Base-by-base conservation (phyloP, 2,329 filamentous ascomycete genomes). In the Nigrograna mackinnonii region DNA sequence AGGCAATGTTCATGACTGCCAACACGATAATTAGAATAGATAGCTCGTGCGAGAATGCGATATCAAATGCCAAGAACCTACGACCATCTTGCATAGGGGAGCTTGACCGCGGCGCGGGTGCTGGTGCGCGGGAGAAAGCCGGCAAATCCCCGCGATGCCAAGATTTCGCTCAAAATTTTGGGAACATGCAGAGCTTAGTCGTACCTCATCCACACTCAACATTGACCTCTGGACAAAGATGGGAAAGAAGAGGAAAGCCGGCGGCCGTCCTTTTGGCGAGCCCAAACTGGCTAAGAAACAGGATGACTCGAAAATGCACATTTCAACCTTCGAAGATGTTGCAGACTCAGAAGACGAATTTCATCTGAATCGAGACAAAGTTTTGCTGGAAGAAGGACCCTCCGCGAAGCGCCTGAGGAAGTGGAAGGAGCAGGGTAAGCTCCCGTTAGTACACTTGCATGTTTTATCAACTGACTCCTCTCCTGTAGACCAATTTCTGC, bases 311-410 rank as follows among this genome's bases (percentile, higher is more conserved):
- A 82, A 83, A 39, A 78, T 91, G 49, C 60, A 64, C 16, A 72
- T 79, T 42, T 69, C 64, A 43, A 85, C 82, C 2, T 92, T 80
- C 68, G 85, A 92, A 68, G 90, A 95, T 70, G 86, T 99, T 56
- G 89, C 91, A 52, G 86, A 96, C 66, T 95, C 91, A 1, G 90
- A 96, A 67, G 94, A 99, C 68, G 90, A 96, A 65, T 95, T 96
- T 67, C 89, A 92, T 60, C 77, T 91, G 46, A 86, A 91, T 51
- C 83, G 87, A 52, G 94, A 99, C 70, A 86, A 89, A 62, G 84
- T 99, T 49, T 71, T 92, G 59, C 79, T 99, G 26, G 89, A 95
- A 21, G 90, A 96, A 54, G 86, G 79, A 22, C 89, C 86, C 12
- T 80, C 83, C 28, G 84, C 84, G 21, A 96, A 96, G 74, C 84